Conservation (phyloP, 495 filamentous ascomycete genomes). For the Ascodesmis nigricans region DNA sequence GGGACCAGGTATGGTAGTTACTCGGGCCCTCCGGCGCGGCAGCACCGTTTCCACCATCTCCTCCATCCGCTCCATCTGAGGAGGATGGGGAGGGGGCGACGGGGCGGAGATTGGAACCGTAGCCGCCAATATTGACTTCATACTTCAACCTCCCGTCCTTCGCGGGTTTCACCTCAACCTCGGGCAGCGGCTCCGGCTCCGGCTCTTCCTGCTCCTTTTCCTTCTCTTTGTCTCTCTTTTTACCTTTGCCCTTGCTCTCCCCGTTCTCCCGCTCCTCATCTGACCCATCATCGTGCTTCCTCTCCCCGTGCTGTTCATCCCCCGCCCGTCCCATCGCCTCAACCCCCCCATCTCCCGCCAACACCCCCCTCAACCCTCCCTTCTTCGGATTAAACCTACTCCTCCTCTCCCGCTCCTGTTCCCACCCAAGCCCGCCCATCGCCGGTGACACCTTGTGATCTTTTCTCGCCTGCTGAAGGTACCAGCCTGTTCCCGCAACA, state of each 20-base stretch:
- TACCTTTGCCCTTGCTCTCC: neutral
- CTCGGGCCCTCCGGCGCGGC: no score
- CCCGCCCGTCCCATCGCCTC: no score
- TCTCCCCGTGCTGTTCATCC: no score
- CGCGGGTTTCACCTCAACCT: neutral
- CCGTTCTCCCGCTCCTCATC: neutral
- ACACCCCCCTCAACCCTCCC: no score
- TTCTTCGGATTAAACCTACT: neutral
- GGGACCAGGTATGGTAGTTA: constrained; percentile 17
- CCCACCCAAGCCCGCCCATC: constrained; percentile 1
- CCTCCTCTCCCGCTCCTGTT: neutral
- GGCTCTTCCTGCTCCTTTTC: neutral
- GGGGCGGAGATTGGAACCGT: no score
- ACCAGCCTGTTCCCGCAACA: constrained; percentile 1
- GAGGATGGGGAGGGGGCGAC: no score
- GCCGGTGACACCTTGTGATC: constrained; percentile 1
- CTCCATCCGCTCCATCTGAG: constrained; percentile 11
- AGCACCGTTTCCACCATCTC: no score
- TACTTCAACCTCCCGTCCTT: constrained; percentile 11
- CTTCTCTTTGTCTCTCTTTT: neutral
- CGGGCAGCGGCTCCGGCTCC: neutral
- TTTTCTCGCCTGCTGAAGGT: neutral
- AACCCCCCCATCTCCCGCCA: no score
- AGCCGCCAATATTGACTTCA: constrained; percentile 17
- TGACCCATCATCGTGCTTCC: no score